These are phyloP conservation scores for Neurospora hispaniola DNA, from an alignment of 495 filamentous ascomycete genomes.

Conservation along the genomic window DNA sequence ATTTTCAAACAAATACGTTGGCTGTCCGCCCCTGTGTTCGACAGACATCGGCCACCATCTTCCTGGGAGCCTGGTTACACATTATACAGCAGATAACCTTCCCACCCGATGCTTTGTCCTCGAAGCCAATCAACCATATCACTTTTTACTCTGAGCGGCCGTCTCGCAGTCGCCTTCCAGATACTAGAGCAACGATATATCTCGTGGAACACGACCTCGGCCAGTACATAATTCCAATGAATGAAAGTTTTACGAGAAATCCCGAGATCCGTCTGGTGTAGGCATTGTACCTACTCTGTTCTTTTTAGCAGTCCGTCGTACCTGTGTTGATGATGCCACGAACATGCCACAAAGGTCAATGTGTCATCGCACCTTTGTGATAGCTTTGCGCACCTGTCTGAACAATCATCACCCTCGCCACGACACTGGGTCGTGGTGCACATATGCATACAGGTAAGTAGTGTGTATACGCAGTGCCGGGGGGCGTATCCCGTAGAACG, in stretches of 20 bases:
- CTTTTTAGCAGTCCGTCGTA: neutral
- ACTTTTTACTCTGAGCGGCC: neutral
- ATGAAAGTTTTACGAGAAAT: neutral
- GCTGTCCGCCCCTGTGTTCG: neutral
- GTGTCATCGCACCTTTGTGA: neutral
- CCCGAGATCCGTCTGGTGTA: neutral
- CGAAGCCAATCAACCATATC: neutral
- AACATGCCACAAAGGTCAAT: neutral
- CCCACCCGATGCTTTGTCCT: neutral
- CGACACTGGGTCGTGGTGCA: neutral
- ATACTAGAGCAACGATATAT: neutral
- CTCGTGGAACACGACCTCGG: neutral
- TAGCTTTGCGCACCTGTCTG: neutral
- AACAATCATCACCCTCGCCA: neutral
- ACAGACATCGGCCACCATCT: neutral
- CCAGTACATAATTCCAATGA: neutral
- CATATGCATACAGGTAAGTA: neutral
- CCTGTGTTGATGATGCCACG: neutral
- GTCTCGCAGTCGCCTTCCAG: neutral
- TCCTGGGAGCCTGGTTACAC: neutral
- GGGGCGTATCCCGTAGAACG: slow-evolving; percentile 8
- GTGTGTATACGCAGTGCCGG: neutral
- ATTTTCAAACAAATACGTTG: neutral
- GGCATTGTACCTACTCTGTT: neutral
- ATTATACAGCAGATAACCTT: neutral